phyloP scores from a whole-genome alignment of 345 rosid genomes.

The Eucalyptus sideroxylon region DNA sequence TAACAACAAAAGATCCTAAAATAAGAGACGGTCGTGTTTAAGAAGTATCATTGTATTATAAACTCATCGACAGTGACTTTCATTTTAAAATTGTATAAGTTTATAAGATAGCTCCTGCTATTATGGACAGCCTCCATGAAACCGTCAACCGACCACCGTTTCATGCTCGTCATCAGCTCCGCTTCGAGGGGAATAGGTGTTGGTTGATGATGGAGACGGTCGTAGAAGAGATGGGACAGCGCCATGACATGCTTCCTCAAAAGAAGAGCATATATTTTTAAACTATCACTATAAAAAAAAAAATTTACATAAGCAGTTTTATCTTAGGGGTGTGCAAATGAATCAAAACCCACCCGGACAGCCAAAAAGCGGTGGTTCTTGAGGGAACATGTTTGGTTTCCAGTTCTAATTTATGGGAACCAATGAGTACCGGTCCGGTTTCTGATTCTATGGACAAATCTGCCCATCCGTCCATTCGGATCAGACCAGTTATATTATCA shows the following conservation, averaged over 20 bases:
- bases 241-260: not conserved
- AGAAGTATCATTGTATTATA: not conserved
- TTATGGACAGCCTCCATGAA: not conserved
- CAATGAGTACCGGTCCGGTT: fast-evolving
- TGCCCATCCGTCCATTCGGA: fast-evolving
- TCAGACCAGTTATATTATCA: no score
- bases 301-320: not conserved
- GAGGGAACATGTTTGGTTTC: fast-evolving
- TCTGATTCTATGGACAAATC: no score
- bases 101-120: not conserved
- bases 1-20: not conserved
- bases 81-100: not conserved
- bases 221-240: not conserved
- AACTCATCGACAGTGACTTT: not conserved
- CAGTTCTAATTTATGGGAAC: fast-evolving
- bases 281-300: not conserved
- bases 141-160: not conserved
- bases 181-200: not conserved
- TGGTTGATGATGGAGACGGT: not conserved
- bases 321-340: no score
- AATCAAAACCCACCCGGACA: no score
- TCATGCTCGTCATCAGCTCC: not conserved
- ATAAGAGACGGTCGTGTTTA: not conserved
- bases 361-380: no score
- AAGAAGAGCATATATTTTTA: not conserved